Conservation (phyloP, 768 basidiomycete species). For the Phlegmacium glaucopus region DNA sequence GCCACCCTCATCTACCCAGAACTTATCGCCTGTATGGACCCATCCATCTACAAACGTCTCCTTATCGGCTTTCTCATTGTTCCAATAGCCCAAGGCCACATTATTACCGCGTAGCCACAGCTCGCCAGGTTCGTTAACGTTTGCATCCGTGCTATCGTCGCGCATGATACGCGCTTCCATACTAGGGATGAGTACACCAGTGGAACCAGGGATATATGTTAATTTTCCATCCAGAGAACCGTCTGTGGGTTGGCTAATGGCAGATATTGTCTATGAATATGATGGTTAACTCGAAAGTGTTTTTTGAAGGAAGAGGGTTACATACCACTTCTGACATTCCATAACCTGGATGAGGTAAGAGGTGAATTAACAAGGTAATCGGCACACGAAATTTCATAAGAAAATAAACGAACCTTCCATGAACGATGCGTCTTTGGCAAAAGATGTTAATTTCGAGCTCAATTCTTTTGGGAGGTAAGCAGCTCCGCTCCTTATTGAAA, state of each 20-base stretch:
- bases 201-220: slow-evolving; percentile 37
- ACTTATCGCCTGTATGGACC: slow-evolving; percentile 73
- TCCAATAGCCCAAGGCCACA: slow-evolving; percentile 68
- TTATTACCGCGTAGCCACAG: slow-evolving; percentile 55
- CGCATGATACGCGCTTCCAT: slow-evolving; percentile 60
- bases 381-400: background rate
- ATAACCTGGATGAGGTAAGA: slow-evolving; percentile 44
- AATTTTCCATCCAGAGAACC: slow-evolving; percentile 44
- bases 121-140: slow-evolving; percentile 60
- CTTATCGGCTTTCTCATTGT: slow-evolving; percentile 61
- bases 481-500: slow-evolving; percentile 47
- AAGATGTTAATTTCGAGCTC: slow-evolving; percentile 32
- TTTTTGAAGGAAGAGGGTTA: slow-evolving; percentile 1
- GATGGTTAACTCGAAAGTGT: background rate
- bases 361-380: background rate
- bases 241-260: slow-evolving; percentile 39
- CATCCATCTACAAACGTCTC: slow-evolving; percentile 72
- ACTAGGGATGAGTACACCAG: slow-evolving; percentile 61
- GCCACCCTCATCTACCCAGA: slow-evolving; percentile 56
- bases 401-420: slow-evolving; percentile 41
- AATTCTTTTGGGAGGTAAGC: slow-evolving; percentile 66
- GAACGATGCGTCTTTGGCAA: slow-evolving; percentile 31
- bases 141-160: slow-evolving; percentile 55
- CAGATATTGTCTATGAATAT: slow-evolving; percentile 49
- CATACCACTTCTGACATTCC: slow-evolving; percentile 70